Evolutionary conservation across 129 eudicot species (phyloP).

Genomic region (Erigeron canadensis): DNA sequence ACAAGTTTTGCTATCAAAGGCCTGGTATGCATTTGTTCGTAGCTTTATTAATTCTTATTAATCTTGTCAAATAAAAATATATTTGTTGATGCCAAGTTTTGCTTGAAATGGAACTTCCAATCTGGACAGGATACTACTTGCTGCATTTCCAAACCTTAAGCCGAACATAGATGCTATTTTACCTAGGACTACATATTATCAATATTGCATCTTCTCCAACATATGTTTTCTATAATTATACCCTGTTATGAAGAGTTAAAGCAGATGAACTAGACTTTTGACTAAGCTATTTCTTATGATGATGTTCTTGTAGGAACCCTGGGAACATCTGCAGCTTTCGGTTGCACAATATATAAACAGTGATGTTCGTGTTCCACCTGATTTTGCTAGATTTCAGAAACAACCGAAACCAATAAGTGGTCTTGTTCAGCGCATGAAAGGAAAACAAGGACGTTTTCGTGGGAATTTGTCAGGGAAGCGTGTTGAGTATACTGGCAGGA

Average conservation of each 20-base stretch:
- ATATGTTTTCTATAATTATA: slow-evolving; percentile 3
- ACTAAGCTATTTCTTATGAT: slow-evolving; percentile 21
- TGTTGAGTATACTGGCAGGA: slow-evolving; percentile 93
- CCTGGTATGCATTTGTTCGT: slow-evolving; percentile 44
- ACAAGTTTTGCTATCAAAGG: slow-evolving; percentile 34
- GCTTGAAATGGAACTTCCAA: neutral
- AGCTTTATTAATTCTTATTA: neutral
- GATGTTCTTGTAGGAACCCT: slow-evolving; percentile 39
- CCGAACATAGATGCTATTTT: neutral
- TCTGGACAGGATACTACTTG: neutral
- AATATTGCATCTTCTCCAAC: neutral
- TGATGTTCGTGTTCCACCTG: slow-evolving; percentile 64
- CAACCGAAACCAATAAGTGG: slow-evolving; percentile 58
- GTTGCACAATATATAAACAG: slow-evolving; percentile 88
- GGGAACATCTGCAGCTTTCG: slow-evolving; percentile 65
- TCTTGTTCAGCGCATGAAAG: slow-evolving; percentile 91
- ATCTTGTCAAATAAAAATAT: neutral
- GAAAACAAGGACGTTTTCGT: slow-evolving; percentile 94
- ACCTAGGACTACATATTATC: slow-evolving; percentile 4
- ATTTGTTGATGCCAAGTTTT: neutral
- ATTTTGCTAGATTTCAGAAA: slow-evolving; percentile 22
- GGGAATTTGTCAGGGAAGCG: slow-evolving; percentile 93
- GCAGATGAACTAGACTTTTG: neutral
- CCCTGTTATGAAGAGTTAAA: slow-evolving; percentile 9
- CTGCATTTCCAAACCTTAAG: neutral